A percentile compares a stretch with the other conserved stretches of the same genome.
Conservation (phyloP, 306 rosid species). For the Macrotyloma uniflorum region DNA sequence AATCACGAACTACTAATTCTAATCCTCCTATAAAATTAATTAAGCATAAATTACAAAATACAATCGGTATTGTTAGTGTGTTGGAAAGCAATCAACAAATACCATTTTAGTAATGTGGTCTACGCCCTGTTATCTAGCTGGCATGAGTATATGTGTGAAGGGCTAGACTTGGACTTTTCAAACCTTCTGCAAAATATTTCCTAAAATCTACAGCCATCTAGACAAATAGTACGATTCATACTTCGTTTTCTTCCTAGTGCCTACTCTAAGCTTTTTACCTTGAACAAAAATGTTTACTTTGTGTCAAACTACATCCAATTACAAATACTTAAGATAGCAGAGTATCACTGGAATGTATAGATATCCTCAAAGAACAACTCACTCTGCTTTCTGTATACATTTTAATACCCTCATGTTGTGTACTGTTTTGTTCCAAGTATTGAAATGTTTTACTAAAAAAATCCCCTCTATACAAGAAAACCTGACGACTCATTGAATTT, state of each 20-base stretch:
- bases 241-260: background rate
- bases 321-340: background rate
- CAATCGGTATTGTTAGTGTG: too few species aligned
- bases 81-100: too few species aligned
- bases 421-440: background rate
- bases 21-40: too few species aligned
- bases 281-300: background rate
- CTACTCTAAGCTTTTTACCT: background rate
- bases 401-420: background rate
- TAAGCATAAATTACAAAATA: too few species aligned
- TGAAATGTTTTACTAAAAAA: slow-evolving; percentile 21
- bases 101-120: background rate
- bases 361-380: slow-evolving; percentile 12
- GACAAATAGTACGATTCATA: background rate
- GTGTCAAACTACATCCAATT: slow-evolving; percentile 4
- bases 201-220: background rate
- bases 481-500: slow-evolving; percentile 16
- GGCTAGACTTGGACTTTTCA: too few species aligned
- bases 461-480: slow-evolving; percentile 34
- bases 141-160: background rate
- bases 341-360: slow-evolving; percentile 12
- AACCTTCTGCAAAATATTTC: background rate
- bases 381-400: slow-evolving; percentile 34
- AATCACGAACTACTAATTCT: too few species aligned
- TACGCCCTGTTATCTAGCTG: background rate